These are phyloP conservation scores for Penicillium roqueforti DNA, from an alignment of 495 filamentous ascomycete genomes.

Conservation along the genomic window DNA sequence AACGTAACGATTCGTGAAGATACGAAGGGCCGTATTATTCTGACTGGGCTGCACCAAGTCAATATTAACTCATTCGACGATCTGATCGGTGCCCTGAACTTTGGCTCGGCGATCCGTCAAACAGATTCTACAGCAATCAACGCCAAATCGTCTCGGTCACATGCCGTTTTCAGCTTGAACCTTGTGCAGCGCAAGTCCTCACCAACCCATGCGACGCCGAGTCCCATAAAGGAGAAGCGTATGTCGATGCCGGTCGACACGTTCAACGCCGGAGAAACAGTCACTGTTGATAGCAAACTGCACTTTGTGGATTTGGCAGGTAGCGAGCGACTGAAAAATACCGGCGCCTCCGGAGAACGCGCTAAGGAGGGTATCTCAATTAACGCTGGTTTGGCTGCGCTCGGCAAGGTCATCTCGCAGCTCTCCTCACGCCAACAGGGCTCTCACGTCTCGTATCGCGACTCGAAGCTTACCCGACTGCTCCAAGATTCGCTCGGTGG, in stretches of 20 bases:
- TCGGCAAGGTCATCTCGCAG: constrained; percentile 98
- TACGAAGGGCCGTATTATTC: constrained; percentile 87
- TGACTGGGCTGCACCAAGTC: constrained; percentile 85
- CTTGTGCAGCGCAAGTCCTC: constrained; percentile 79
- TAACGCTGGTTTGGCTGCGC: constrained; percentile 89
- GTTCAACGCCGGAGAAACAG: constrained; percentile 58
- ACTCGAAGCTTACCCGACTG: constrained; percentile 91
- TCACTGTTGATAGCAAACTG: constrained; percentile 96
- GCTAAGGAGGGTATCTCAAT: constrained; percentile 98
- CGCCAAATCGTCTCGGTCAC: constrained; percentile 96
- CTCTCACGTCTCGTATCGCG: constrained; percentile 94
- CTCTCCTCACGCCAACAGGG: constrained; percentile 84
- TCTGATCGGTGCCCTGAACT: constrained; percentile 79
- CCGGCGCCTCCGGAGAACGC: constrained; percentile 88
- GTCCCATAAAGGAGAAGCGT: constrained; percentile 69
- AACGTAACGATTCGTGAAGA: constrained; percentile 87
- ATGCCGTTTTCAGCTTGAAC: constrained; percentile 96
- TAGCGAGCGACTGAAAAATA: constrained; percentile 96
- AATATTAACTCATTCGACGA: constrained; percentile 91
- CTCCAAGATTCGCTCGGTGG: constrained; percentile 98
- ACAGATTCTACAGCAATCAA: constrained; percentile 99
- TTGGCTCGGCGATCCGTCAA: constrained; percentile 90
- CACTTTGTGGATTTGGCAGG: constrained; percentile 98
- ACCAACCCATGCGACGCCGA: constrained; percentile 39
- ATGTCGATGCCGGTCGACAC: constrained; percentile 85